A percentile compares a stretch with the other conserved stretches of the same genome.
phyloP scores from a whole-genome alignment of 2,329 filamentous ascomycete genomes.

The Rachicladosporium sp. region DNA sequence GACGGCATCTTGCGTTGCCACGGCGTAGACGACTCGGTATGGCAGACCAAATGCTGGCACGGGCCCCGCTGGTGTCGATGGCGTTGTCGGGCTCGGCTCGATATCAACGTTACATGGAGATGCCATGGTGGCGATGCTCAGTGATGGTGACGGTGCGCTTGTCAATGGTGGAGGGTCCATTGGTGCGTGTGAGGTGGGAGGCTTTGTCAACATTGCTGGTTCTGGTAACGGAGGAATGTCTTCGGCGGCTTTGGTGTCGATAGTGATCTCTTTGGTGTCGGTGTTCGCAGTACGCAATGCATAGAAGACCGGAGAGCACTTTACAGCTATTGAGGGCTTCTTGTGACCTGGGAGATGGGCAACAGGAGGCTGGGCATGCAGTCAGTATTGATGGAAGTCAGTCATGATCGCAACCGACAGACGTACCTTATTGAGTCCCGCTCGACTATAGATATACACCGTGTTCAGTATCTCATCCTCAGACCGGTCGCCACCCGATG shows the following conservation, averaged over 20 bases:
- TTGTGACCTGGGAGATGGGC: constrained; percentile 94
- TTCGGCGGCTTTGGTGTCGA: constrained; percentile 83
- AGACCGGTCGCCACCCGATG: constrained; percentile 55
- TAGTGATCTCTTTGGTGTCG: constrained; percentile 78
- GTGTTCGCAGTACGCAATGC: constrained; percentile 53
- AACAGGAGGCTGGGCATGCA: constrained; percentile 54
- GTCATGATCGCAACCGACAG: no score
- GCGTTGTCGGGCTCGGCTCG: constrained; percentile 40
- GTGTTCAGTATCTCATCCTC: constrained; percentile 87
- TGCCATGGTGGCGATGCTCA: constrained; percentile 40
- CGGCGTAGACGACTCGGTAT: constrained; percentile 91
- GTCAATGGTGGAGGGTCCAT: constrained; percentile 73
- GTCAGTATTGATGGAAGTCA: no score
- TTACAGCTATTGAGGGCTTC: constrained; percentile 91
- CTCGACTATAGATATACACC: constrained; percentile 94
- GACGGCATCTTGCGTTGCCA: constrained; percentile 92
- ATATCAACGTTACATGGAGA: constrained; percentile 41
- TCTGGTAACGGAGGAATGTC: constrained; percentile 75
- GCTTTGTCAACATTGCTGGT: constrained; percentile 47
- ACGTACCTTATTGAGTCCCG: constrained; percentile 69
- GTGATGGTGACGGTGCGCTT: constrained; percentile 40
- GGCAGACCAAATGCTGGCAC: constrained; percentile 66
- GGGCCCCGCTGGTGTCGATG: constrained; percentile 35
- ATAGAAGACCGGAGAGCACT: constrained; percentile 85
- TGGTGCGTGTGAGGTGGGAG: constrained; percentile 49